Evolutionary conservation across 2,329 filamentous ascomycete species (phyloP).

Genomic region (Paecilomyces sp.): DNA sequence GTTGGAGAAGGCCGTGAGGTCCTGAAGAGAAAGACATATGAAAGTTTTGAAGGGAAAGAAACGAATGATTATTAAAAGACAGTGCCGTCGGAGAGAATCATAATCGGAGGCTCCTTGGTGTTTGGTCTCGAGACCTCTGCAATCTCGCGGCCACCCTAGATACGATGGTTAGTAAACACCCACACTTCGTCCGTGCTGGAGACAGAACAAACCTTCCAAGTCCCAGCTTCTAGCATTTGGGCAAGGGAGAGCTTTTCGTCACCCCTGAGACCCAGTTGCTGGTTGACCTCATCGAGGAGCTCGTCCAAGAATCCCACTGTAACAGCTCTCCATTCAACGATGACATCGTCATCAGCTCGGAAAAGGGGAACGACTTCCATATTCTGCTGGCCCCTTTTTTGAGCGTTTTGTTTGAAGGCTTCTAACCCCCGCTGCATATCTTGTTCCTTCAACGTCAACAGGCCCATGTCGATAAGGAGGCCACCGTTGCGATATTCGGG

Average conservation of each 20-base stretch:
- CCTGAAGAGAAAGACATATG: background rate
- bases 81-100: slow-evolving; percentile 93
- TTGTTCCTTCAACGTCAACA: slow-evolving; percentile 65
- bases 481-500: slow-evolving; percentile 57
- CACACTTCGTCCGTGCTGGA: background rate
- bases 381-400: slow-evolving; percentile 63
- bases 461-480: slow-evolving; percentile 74
- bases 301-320: slow-evolving; percentile 70
- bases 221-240: slow-evolving; percentile 90
- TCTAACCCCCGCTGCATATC: slow-evolving; percentile 65
- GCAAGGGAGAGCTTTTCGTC: slow-evolving; percentile 66
- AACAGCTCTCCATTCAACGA: slow-evolving; percentile 71
- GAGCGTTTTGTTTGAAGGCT: slow-evolving; percentile 63
- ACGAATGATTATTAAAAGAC: slow-evolving; percentile 61
- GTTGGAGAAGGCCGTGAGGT: background rate
- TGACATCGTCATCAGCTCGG: slow-evolving; percentile 65
- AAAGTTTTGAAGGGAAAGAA: background rate
- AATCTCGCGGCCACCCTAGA: slow-evolving; percentile 81
- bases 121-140: slow-evolving; percentile 93
- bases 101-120: slow-evolving; percentile 91
- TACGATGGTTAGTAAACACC: slow-evolving; percentile 23
- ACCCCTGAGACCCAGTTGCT: slow-evolving; percentile 59
- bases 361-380: slow-evolving; percentile 70
- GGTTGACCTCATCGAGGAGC: slow-evolving; percentile 62
- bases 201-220: slow-evolving; percentile 74